Conservation (phyloP, 176 grass and related monocot genomes). For the Pharus latifolius region DNA sequence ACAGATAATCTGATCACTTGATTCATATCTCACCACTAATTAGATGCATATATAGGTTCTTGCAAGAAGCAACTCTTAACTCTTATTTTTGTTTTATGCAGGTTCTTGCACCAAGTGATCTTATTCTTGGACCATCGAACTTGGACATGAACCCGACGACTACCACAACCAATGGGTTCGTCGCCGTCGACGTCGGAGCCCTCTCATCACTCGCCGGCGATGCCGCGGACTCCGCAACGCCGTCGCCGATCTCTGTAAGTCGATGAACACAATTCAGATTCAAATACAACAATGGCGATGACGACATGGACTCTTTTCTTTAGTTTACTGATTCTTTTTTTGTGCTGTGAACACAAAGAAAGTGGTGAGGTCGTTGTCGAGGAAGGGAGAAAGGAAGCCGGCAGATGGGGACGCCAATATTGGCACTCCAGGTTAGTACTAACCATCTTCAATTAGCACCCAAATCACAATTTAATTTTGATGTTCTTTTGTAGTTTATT, state of each 20-base stretch:
- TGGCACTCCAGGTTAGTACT: slow-evolving; percentile 32
- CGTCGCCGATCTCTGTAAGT: slow-evolving; percentile 32
- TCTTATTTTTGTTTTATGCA: background rate
- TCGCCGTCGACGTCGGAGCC: slow-evolving; percentile 54
- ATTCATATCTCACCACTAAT: too few relatives aligned
- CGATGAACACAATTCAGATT: background rate
- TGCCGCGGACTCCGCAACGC: background rate
- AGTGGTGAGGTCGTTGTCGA: slow-evolving; percentile 47
- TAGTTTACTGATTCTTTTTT: background rate
- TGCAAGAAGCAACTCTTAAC: background rate
- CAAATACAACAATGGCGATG: background rate
- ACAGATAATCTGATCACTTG: background rate
- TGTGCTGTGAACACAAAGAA: slow-evolving; percentile 22
- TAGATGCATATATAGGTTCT: background rate
- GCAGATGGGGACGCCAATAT: slow-evolving; percentile 45
- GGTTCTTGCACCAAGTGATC: background rate
- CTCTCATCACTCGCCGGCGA: slow-evolving; percentile 38
- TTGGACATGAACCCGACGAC: background rate
- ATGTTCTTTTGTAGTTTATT: background rate
- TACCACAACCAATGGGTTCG: slow-evolving; percentile 33
- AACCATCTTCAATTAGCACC: background rate
- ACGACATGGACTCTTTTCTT: background rate
- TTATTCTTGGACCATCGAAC: background rate
- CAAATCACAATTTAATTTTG: background rate
- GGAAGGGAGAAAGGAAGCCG: slow-evolving; percentile 62